Evolutionary conservation across 2,329 filamentous ascomycete species (phyloP).

Genomic region (Talaromyces sp.): DNA sequence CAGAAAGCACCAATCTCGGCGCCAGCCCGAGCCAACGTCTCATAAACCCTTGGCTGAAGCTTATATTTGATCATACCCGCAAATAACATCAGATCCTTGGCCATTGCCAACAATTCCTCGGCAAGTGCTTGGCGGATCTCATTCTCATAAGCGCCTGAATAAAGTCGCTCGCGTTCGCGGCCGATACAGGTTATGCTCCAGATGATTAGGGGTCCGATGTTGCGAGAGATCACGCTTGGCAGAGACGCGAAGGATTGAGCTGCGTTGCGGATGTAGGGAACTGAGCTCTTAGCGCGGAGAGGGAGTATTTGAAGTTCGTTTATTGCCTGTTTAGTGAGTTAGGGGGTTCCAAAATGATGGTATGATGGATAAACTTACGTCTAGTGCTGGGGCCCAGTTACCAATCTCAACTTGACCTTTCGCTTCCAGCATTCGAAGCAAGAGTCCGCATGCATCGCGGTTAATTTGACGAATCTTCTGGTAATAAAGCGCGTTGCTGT

Average conservation of each 20-base stretch:
- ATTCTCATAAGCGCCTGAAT: slow-evolving; percentile 64
- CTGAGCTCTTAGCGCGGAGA: slow-evolving; percentile 66
- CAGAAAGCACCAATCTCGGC: slow-evolving; percentile 54
- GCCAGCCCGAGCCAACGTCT: slow-evolving; percentile 76
- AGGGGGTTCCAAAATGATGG: background rate
- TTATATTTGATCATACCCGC: slow-evolving; percentile 88
- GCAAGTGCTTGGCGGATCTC: slow-evolving; percentile 49
- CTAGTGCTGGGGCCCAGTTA: slow-evolving; percentile 58
- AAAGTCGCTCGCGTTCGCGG: slow-evolving; percentile 67
- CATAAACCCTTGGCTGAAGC: slow-evolving; percentile 79
- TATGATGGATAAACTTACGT: slow-evolving; percentile 48
- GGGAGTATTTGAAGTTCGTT: slow-evolving; percentile 72
- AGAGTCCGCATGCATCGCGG: slow-evolving; percentile 53
- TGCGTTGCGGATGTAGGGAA: slow-evolving; percentile 70
- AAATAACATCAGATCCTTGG: slow-evolving; percentile 87
- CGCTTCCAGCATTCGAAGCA: slow-evolving; percentile 57
- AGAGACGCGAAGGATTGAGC: slow-evolving; percentile 76
- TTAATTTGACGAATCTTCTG: slow-evolving; percentile 55
- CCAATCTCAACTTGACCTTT: slow-evolving; percentile 55
- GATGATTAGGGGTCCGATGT: slow-evolving; percentile 84
- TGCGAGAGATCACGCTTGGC: slow-evolving; percentile 75
- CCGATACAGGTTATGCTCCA: slow-evolving; percentile 89
- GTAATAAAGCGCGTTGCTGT: slow-evolving; percentile 55
- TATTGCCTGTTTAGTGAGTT: slow-evolving; percentile 55
- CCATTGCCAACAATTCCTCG: slow-evolving; percentile 69